A percentile compares a stretch with the other conserved stretches of the same genome.
Evolutionary conservation across 495 filamentous ascomycete species (phyloP).

Genomic region (Aspergillus wentii): DNA sequence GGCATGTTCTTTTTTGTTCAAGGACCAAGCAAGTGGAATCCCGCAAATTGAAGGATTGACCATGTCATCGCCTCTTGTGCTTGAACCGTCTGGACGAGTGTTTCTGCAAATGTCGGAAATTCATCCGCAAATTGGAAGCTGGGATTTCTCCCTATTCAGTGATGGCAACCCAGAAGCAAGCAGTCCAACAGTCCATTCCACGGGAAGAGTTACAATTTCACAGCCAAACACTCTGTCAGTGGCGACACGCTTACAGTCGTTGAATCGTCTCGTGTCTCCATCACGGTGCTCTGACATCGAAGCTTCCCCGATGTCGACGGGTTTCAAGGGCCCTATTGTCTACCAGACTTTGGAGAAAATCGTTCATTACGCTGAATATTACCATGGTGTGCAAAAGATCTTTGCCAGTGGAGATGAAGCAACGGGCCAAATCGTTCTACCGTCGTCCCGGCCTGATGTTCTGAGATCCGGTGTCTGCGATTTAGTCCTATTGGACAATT

Average conservation of each 20-base stretch:
- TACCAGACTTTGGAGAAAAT: conserved; percentile 27
- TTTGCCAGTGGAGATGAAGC: conserved; percentile 20
- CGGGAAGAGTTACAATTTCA: neutral
- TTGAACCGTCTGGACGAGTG: neutral
- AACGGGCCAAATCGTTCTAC: conserved; percentile 18
- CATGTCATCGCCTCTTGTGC: conserved; percentile 2
- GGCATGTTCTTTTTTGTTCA: conserved; percentile 13
- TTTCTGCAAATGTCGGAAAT: neutral
- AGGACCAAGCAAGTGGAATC: too few relatives aligned
- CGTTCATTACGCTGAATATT: conserved; percentile 30
- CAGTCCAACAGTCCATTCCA: too few relatives aligned
- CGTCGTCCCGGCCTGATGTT: too few relatives aligned
- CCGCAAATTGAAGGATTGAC: neutral
- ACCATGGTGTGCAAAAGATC: conserved; percentile 27
- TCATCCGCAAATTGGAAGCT: too few relatives aligned
- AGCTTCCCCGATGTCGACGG: neutral
- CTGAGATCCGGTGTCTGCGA: too few relatives aligned
- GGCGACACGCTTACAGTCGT: neutral
- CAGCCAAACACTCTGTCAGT: neutral
- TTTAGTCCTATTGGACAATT: conserved; percentile 28
- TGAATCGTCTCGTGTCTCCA: conserved; percentile 1
- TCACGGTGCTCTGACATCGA: conserved; percentile 1
- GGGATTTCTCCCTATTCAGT: too few relatives aligned
- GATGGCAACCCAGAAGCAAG: too few relatives aligned
- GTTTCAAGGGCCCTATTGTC: conserved; percentile 16